Evolutionary conservation across 2,329 filamentous ascomycete species (phyloP), one percentile per base, ranked within the genome.

Genomic region (Aaosphaeria arxii): DNA sequence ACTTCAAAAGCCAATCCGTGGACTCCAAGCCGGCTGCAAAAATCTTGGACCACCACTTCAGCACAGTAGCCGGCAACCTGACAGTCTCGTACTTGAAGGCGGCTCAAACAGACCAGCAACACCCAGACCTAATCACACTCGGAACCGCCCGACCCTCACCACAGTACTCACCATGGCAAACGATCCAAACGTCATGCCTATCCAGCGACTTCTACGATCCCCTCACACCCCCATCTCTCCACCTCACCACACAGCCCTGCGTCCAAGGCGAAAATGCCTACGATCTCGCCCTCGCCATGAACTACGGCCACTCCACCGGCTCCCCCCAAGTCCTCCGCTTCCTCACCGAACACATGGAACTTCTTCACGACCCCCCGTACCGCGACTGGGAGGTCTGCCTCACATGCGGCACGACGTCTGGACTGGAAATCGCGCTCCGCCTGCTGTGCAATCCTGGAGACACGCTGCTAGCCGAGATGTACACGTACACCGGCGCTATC

Each of bases 291-390:
- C 11, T 40, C 4, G 36, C 42, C n/a, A 17, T 48, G 41, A 45
- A 63, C 43, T 64, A 66, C 49, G 60, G 61, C 11, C 17, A n/a
- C 24, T 11, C 39, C 24, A 28, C 39, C 24, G 39, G 39, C 7
- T 41, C 17, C 11, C 39, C 39, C 24, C 39, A 41, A 41, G 11
- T 41, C 11, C 39, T 41, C 4, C 39, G 39, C 11, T 41, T 41
- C 39, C 11, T 41, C 11, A 41, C 39, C 9, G 39, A 43, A 4
- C 41, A 31, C 30, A 4, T 30, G 2, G 11, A 43, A 17, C 31
- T 43, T 2, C 11, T 32, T 17, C 41, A 43, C 31, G 24, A 32
- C 4, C 41, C 41, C 9, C 41, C 24, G 11, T 43, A 43, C 41
- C 9, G 31, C 30, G 41, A 43, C 24, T 43, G 41, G 41, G 29